phyloP scores from a whole-genome alignment of 352 stramenopile species.

The Phytophthora tubulina region DNA sequence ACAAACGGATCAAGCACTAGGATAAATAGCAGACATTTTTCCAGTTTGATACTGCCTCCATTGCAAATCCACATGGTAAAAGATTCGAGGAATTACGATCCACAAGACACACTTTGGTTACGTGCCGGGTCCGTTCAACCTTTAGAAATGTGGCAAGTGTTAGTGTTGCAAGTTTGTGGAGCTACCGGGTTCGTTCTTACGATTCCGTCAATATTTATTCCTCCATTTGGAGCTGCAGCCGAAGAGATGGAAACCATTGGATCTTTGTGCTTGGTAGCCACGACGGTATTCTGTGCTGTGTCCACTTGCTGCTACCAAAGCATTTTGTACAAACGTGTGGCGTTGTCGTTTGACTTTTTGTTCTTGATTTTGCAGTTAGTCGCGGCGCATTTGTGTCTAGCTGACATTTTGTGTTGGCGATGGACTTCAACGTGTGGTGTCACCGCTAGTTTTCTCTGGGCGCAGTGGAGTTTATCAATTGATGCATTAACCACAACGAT shows the following conservation, averaged over 20 bases:
- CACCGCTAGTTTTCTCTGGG: slow-evolving; percentile 26
- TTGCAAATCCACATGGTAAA: slow-evolving; percentile 38
- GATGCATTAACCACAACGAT: slow-evolving; percentile 36
- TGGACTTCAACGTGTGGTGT: slow-evolving; percentile 36
- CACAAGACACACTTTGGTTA: slow-evolving; percentile 22
- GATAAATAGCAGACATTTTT: slow-evolving; percentile 15
- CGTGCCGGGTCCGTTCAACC: slow-evolving; percentile 13
- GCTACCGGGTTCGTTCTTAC: slow-evolving; percentile 30
- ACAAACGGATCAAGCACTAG: not conserved
- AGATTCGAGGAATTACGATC: slow-evolving; percentile 26
- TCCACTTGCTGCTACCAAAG: slow-evolving; percentile 27
- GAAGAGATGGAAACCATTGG: slow-evolving; percentile 19
- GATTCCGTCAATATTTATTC: slow-evolving; percentile 33
- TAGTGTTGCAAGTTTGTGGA: slow-evolving; percentile 21
- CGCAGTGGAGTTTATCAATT: slow-evolving; percentile 18
- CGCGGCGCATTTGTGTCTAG: slow-evolving; percentile 34
- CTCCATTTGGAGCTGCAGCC: not conserved
- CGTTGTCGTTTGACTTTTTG: slow-evolving; percentile 38
- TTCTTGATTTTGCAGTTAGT: slow-evolving; percentile 39
- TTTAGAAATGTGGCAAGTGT: slow-evolving; percentile 24
- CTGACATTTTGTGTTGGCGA: slow-evolving; percentile 34
- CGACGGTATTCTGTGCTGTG: slow-evolving; percentile 14
- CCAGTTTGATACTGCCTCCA: slow-evolving; percentile 12
- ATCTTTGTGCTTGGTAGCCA: slow-evolving; percentile 7
- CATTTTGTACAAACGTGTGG: slow-evolving; percentile 23